Base-by-base conservation (phyloP, 2,329 filamentous ascomycete genomes). In the Acrodontium crateriforme region DNA sequence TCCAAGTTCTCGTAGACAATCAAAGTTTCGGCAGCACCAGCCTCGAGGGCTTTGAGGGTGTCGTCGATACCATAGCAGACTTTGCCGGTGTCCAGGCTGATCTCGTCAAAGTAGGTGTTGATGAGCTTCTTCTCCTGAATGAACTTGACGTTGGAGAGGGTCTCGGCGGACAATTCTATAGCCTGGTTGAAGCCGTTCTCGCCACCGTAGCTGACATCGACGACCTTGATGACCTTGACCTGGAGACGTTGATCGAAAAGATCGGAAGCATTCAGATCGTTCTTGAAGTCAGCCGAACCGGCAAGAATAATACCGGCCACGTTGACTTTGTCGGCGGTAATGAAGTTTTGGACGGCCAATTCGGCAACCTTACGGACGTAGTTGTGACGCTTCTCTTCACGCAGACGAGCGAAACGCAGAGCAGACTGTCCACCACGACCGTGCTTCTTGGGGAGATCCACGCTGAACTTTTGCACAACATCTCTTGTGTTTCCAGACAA, bases 121-220 rank as follows among this genome's bases (percentile, higher is more conserved):
- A 98, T 98, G 39, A 98, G 74, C 67, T 94, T 98, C 78, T 98
- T 98, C 71, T 98, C 89, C 62, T 98, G 89, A 56, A 98, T 94
- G 58, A 98, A 98, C 64, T 98, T 98, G 71, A 98, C 89, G 54
- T 95, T 98, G 60, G 85, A 81, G 25, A 98, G 71, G 6, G 89
- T 98, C 67, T 98, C 91, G 6, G 84, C 73, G 15, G 89, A 78
- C 48, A 98, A 61, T 54, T 98, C 89, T 40, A 98, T 98, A 35
- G 89, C 89, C 64, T 98, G 91, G 66, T 98, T 98, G 71, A 98
- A 98, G 25, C 89, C 89, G 66, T 95, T 95, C 64, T 98, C 91
- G 45, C 89, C 89, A 56, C 89, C 89, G 50, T 98, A 98, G 9
- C 87, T 95, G 24, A 98, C 91, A 56, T 98, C 89, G 18, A 98